Base-by-base conservation (phyloP, 768 basidiomycete genomes). In the Boletus fagicola region DNA sequence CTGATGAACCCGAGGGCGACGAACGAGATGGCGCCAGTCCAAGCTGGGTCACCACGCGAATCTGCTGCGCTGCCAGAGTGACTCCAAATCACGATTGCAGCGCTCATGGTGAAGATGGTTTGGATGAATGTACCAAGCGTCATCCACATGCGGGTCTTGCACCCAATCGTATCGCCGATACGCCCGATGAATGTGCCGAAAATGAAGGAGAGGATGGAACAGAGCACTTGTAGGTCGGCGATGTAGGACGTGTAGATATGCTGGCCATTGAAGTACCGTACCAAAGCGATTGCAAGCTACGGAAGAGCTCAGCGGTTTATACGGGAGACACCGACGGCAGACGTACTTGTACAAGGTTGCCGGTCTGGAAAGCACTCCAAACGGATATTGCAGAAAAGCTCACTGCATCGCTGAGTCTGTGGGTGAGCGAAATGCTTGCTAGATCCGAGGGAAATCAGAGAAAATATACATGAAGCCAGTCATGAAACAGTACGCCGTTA, bases 291-390 rank as follows among this genome's bases (percentile, higher is more conserved):
- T 2, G 88, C 81, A 16, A 95, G 77, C 85, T 94, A 74, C 11
- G 42, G 43, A 36, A 28, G 59, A 5, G 18, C 12, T 52, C 15
- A 58, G 54, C 24, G 20, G 40, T 11, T 0, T 2, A 18, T 22
- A 10, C 1, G 13, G 20, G 10, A 20, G 35, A 8, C 13, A 1
- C 2, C 2, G 10, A 35, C 5, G 39, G 4, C 6, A 10, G 18
- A 38, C 63, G 26, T 63, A 86, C 85, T 76, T 88, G 85, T 10
- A 83, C 78, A 62, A 83, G 83, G 67, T 90, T 90, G 51, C 87
- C 89, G 0, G 90, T 92, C 72, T 92, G 90, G 72, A 91, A 92
- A n/a, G 86, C 89, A 70, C 86, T 88, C 89, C 91, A 93, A 15
- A 92, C 83, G 70, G 85, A 92, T 49, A 90, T 77, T 3, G 90